These are phyloP conservation scores for Ailanthus altissimus DNA, from an alignment of 345 rosid genomes.

Conservation along the genomic window DNA sequence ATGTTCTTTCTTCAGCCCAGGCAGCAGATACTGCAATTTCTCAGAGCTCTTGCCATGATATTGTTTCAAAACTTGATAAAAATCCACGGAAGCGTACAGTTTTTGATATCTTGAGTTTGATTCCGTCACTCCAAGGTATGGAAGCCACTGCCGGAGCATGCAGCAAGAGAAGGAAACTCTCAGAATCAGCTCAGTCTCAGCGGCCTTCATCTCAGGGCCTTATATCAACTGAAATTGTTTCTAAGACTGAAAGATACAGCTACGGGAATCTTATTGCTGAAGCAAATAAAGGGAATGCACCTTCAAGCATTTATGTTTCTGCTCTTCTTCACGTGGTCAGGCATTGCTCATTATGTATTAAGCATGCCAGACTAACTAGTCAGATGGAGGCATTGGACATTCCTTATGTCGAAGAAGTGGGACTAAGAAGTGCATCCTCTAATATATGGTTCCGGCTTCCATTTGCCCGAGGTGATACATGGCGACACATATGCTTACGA, in stretches of 20 bases:
- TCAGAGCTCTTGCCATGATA: slow-evolving; percentile 42
- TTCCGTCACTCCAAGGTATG: slow-evolving; percentile 76
- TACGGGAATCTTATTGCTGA: slow-evolving; percentile 84
- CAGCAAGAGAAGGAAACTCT: slow-evolving; percentile 56
- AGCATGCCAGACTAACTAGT: slow-evolving; percentile 91
- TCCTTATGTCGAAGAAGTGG: slow-evolving; percentile 90
- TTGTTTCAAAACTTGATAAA: slow-evolving; percentile 46
- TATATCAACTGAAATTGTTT: slow-evolving; percentile 41
- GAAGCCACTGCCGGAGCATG: slow-evolving; percentile 37
- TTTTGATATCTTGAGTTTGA: slow-evolving; percentile 67
- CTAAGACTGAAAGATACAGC: slow-evolving; percentile 59
- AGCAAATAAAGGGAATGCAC: slow-evolving; percentile 91
- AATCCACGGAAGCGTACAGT: slow-evolving; percentile 64
- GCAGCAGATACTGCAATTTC: slow-evolving; percentile 40
- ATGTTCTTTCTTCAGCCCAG: slow-evolving; percentile 51
- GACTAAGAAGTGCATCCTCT: slow-evolving; percentile 69
- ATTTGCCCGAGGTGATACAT: slow-evolving; percentile 72
- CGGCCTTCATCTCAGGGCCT: slow-evolving; percentile 44
- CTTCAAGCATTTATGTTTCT: slow-evolving; percentile 77
- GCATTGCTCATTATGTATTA: slow-evolving; percentile 88
- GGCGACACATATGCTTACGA: slow-evolving; percentile 94
- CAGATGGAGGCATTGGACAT: slow-evolving; percentile 94
- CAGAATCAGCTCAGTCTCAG: slow-evolving; percentile 39
- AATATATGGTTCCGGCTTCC: slow-evolving; percentile 98
- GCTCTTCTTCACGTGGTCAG: slow-evolving; percentile 93